Conservation (phyloP, 495 filamentous ascomycete genomes). For the Hypoxylon perforatum region DNA sequence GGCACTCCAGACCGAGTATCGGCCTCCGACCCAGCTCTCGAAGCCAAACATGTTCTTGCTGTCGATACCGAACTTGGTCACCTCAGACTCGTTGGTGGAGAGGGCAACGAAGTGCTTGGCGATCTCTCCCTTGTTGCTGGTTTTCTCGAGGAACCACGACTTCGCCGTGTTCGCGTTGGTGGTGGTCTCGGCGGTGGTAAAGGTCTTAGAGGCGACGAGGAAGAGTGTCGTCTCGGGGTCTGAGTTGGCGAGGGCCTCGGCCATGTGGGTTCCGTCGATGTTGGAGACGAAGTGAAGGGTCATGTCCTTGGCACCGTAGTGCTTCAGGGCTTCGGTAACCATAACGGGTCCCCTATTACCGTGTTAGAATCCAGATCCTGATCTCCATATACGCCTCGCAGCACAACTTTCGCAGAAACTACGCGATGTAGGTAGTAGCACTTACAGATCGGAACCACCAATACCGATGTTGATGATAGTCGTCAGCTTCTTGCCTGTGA, state of each 20-base stretch:
- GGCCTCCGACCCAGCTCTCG: conserved; percentile 96
- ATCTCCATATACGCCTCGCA: not conserved
- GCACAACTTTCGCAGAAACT: not conserved
- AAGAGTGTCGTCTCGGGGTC: conserved; percentile 98
- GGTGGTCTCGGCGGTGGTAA: conserved; percentile 96
- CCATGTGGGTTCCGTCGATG: conserved; percentile 97
- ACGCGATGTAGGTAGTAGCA: conserved; percentile 23
- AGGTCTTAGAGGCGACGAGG: conserved; percentile 98
- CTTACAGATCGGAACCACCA: conserved; percentile 96
- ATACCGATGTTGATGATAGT: conserved; percentile 98
- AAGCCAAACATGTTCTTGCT: conserved; percentile 99
- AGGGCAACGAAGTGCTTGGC: conserved; percentile 99
- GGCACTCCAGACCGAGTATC: conserved; percentile 98
- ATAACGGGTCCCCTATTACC: conserved; percentile 87
- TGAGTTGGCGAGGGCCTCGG: conserved; percentile 87
- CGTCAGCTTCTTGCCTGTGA: conserved; percentile 95
- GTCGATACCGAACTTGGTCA: conserved; percentile 98
- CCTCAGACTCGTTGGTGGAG: conserved; percentile 94
- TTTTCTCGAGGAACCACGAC: conserved; percentile 90
- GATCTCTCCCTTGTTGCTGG: conserved; percentile 80
- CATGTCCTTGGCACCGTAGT: conserved; percentile 84
- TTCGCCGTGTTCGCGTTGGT: conserved; percentile 98
- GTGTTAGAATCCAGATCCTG: conserved; percentile 50
- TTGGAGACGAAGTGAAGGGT: conserved; percentile 98
- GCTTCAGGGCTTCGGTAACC: conserved; percentile 96